Evolutionary conservation across 805 yeast species (phyloP).

Genomic region (Danielia oregonensis): DNA sequence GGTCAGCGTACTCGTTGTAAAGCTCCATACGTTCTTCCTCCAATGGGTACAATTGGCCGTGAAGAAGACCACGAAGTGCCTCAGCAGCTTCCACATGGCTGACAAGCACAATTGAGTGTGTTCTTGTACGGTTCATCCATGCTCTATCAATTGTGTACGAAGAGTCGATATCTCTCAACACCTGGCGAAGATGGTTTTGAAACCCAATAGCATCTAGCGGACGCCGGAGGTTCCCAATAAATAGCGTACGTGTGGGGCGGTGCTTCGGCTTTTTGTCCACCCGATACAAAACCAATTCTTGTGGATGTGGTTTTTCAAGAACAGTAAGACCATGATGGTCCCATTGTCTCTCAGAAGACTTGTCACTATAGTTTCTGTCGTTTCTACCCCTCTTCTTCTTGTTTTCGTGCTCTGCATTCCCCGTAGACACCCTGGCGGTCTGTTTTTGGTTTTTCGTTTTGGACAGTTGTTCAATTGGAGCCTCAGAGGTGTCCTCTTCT

Average conservation of each 20-base stretch:
- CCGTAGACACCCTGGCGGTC: no score
- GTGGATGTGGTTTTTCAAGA: slow-evolving; percentile 10
- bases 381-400: not conserved
- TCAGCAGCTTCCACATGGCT: slow-evolving; percentile 39
- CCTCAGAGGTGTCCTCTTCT: no score
- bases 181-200: slow-evolving; percentile 30
- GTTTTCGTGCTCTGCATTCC: not conserved
- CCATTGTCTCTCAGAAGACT: no score
- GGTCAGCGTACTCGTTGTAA: slow-evolving; percentile 13
- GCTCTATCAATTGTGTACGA: slow-evolving; percentile 36
- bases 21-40: slow-evolving; percentile 21
- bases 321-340: slow-evolving; percentile 1
- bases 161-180: slow-evolving; percentile 17
- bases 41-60: slow-evolving; percentile 33
- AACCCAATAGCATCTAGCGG: slow-evolving; percentile 37
- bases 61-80: slow-evolving; percentile 28
- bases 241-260: slow-evolving; percentile 40
- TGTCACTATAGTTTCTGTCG: no score
- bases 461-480: no score
- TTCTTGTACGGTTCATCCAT: slow-evolving; percentile 39
- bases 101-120: slow-evolving; percentile 42
- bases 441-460: not conserved
- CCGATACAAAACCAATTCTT: slow-evolving; percentile 32
- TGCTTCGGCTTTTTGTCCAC: slow-evolving; percentile 28
- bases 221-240: slow-evolving; percentile 40